Base-by-base conservation (phyloP, 2,329 filamentous ascomycete species). In the Lecanicillium sp. region DNA sequence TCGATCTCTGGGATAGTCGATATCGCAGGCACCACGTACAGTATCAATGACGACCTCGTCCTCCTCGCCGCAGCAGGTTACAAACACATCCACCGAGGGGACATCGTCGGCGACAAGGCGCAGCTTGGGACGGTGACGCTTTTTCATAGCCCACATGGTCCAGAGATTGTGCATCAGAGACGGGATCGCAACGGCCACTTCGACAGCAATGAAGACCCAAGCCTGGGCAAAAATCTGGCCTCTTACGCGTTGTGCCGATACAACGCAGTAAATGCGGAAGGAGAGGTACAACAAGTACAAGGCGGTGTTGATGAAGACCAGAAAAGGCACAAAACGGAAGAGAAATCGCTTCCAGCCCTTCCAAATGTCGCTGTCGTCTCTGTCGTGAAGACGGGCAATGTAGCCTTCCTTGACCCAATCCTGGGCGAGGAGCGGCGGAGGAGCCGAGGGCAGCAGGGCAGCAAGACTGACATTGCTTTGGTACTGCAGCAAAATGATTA, bases 31-130 rank as follows among this genome's bases (percentile, higher is more conserved):
- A 4, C 66, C 74, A n/a, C 65, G 64, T 8, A 72, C 63, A 1
- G 75, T 79, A 45, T 78, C 72, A 35, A 78, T 54, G 3, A 78
- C 67, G 3, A 78, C 55, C 12, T 75, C 70, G 28, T 70, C 59
- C 2, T 73, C 67, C 48, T 79, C 75, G 12, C 70, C 69, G 42
- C 75, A 79, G 55, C 70, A 75, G 2, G 74, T 73, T 5, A 79
- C 53, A 34, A 78, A 65, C 2, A 75, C 60, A 45, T 79, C 75
- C 4, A 79, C 70, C 2, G 70, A 70, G 0, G 75, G 70, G 4
- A 68, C 64, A 3, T 68, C 57, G 9, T 64, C 58, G 12, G 69
- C 68, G 2, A 54, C 54, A n/a, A 76, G 53, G 18, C 73, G 57
- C 46, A 79, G 55, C 63, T 72, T 71, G 2, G 72, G 70, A 17